Percentiles rank a stretch among this genome's conserved stretches.
Evolutionary conservation across 352 stramenopile genomes (phyloP).

Genomic region (Vaucheria bursata): DNA sequence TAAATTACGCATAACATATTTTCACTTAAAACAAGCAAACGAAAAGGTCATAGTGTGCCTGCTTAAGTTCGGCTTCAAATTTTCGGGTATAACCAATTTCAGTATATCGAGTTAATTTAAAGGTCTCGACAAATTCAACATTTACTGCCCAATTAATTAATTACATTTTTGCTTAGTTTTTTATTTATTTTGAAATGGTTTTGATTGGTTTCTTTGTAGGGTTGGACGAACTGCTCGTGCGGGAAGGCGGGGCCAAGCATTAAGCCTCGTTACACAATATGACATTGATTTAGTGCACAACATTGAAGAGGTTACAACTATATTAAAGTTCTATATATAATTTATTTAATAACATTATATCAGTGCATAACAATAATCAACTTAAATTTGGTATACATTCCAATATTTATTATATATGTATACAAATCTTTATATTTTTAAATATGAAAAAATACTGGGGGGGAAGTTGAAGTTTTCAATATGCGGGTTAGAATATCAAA

Average conservation of each 20-base stretch:
- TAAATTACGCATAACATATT: too few species aligned
- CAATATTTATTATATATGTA: background rate
- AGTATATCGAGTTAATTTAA: too few species aligned
- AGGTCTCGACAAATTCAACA: background rate
- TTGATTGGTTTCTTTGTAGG: background rate
- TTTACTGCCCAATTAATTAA: background rate
- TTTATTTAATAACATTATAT: background rate
- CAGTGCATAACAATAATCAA: too few species aligned
- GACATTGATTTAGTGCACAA: constrained; percentile 76
- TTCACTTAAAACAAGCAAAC: too few species aligned
- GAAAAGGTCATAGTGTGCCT: too few species aligned
- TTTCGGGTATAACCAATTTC: too few species aligned
- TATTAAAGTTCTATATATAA: background rate
- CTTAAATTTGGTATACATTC: too few species aligned
- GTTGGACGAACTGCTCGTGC: constrained; percentile 87
- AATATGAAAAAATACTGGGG: background rate
- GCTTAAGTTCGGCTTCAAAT: too few species aligned
- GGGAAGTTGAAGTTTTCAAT: background rate
- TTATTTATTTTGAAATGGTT: too few species aligned
- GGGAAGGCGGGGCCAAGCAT: constrained; percentile 73
- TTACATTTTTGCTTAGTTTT: background rate
- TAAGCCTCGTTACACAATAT: constrained; percentile 85
- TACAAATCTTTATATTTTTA: background rate
- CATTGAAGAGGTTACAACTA: constrained; percentile 74
- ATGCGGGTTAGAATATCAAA: background rate